Conservation (phyloP, 2,329 filamentous ascomycete species). For the Aotearoamyces nothofagi region DNA sequence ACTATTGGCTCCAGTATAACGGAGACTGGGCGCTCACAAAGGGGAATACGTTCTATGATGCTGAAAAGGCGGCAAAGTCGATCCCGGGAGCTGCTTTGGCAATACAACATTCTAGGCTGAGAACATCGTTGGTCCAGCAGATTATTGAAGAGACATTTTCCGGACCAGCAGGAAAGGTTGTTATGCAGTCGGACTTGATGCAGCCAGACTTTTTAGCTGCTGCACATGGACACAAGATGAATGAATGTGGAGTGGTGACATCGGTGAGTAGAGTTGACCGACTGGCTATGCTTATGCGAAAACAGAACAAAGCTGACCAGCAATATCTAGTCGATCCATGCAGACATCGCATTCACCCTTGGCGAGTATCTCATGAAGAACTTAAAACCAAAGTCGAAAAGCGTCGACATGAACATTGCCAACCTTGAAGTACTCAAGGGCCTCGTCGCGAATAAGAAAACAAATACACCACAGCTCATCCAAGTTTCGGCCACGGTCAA, state of each 20-base stretch:
- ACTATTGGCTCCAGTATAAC: slow-evolving; percentile 29
- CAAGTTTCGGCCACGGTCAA: slow-evolving; percentile 6
- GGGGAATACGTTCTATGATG: slow-evolving; percentile 34
- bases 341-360: slow-evolving; percentile 42
- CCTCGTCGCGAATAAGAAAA: slow-evolving; percentile 18
- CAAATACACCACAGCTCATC: slow-evolving; percentile 16
- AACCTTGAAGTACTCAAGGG: slow-evolving; percentile 23
- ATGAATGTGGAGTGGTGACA: slow-evolving; percentile 29
- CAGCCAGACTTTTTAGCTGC: slow-evolving; percentile 35
- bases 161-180: slow-evolving; percentile 30
- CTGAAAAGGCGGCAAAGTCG: slow-evolving; percentile 25
- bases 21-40: slow-evolving; percentile 49
- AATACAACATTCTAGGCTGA: slow-evolving; percentile 6
- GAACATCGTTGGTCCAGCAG: slow-evolving; percentile 33
- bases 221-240: slow-evolving; percentile 39
- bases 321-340: slow-evolving; percentile 39
- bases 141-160: slow-evolving; percentile 36
- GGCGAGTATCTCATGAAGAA: slow-evolving; percentile 34
- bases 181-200: slow-evolving; percentile 36
- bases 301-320: too few relatives aligned
- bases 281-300: slow-evolving; percentile 30
- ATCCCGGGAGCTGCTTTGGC: slow-evolving; percentile 9
- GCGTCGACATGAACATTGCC: slow-evolving; percentile 21
- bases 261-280: slow-evolving; percentile 22
- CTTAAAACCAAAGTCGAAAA: slow-evolving; percentile 22